These are phyloP conservation scores for Cantharellus cinnabarinus DNA, from an alignment of 768 basidiomycete species.

Conservation along the genomic window DNA sequence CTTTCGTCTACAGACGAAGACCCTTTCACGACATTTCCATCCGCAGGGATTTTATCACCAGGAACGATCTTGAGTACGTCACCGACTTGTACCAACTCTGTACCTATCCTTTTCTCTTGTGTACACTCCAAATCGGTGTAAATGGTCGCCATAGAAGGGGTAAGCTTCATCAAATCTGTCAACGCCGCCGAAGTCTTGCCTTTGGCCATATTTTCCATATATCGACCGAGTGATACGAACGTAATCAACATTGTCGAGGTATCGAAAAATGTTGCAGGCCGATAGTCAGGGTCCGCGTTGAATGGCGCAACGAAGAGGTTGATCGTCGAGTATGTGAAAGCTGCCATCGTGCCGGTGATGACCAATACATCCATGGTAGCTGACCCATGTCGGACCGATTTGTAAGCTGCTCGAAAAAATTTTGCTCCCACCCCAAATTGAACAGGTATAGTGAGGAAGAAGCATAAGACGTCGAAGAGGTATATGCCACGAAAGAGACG, in stretches of 20 bases:
- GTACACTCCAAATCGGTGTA: constrained; percentile 71
- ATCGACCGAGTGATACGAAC: constrained; percentile 90
- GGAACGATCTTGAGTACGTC: constrained; percentile 88
- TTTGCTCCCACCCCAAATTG: constrained; percentile 81
- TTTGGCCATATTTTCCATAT: constrained; percentile 90
- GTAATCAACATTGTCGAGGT: constrained; percentile 97
- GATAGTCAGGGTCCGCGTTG: constrained; percentile 43
- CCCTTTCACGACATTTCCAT: constrained; percentile 75
- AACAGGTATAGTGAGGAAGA: constrained; percentile 68
- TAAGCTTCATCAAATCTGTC: constrained; percentile 86
- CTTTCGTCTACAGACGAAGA: constrained; percentile 86
- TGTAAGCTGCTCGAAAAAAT: constrained; percentile 81
- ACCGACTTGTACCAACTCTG: constrained; percentile 85
- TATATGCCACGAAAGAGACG: constrained; percentile 47
- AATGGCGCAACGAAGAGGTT: constrained; percentile 45
- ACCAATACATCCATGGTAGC: constrained; percentile 98
- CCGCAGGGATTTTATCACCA: constrained; percentile 90
- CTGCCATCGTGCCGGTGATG: constrained; percentile 83
- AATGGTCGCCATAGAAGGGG: constrained; percentile 89
- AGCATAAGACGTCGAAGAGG: constrained; percentile 57
- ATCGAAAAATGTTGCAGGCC: constrained; percentile 88
- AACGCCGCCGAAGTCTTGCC: constrained; percentile 92
- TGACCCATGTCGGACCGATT: constrained; percentile 68
- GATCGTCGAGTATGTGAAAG: constrained; percentile 75
- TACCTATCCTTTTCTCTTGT: constrained; percentile 76